Percentiles rank a stretch among this genome's conserved stretches.
Evolutionary conservation across 192 early-diverging fungal species (phyloP).

Genomic region (Backusella westeae): DNA sequence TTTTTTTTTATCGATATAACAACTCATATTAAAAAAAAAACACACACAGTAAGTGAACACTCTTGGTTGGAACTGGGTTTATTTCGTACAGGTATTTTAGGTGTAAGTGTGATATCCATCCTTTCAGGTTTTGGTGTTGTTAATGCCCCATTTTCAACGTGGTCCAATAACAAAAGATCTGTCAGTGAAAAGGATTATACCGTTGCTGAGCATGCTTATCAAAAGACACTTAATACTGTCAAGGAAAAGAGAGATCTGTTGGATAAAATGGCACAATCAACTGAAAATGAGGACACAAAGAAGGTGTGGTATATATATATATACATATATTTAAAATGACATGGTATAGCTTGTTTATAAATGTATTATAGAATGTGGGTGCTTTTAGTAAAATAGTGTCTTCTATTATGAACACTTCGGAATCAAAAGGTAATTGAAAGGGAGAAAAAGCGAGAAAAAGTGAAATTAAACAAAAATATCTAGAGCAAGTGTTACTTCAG

Average conservation of each 20-base stretch:
- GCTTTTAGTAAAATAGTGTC: background rate
- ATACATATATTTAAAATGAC: background rate
- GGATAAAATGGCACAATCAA: background rate
- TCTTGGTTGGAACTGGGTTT: conserved; percentile 68
- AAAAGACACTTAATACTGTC: conserved; percentile 64
- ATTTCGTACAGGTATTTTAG: conserved; percentile 82
- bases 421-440: background rate
- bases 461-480: background rate
- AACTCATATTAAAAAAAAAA: background rate
- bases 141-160: conserved; percentile 83
- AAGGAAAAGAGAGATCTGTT: conserved; percentile 43
- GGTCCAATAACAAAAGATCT: conserved; percentile 66
- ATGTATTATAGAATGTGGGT: background rate
- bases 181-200: conserved; percentile 9
- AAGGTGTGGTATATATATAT: background rate
- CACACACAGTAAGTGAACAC: conserved; percentile 16
- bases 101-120: conserved; percentile 90
- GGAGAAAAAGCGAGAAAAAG: background rate
- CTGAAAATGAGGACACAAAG: background rate
- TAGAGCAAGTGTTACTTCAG: conserved; percentile 16
- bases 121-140: conserved; percentile 95
- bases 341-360: background rate
- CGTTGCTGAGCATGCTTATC: conserved; percentile 43
- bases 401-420: background rate
- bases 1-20: no score